Evolutionary conservation across 2,329 filamentous ascomycete genomes (phyloP), one percentile per base, ranked within the genome.

Genomic region (Incumbomyces lentus): DNA sequence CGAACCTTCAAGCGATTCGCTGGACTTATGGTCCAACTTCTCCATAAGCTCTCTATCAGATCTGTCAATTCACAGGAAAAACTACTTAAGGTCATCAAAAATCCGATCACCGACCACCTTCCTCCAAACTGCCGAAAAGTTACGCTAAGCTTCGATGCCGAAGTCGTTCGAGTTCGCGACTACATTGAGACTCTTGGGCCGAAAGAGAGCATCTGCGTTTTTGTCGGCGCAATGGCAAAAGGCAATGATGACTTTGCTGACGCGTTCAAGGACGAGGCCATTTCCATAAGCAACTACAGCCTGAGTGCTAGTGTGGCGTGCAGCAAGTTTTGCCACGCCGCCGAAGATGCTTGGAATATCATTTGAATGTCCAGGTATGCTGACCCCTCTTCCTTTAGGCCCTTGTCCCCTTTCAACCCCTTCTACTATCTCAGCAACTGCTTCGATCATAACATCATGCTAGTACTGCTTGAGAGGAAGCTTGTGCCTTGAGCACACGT

Each of bases 1-100:
- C 82, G 92, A 67, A 98, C 92, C 1, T 98, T 98, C 70, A 98
- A 98, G 76, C 88, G 92, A 34, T 98, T 98, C 60, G 92, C 92
- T 38, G 92, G 92, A 69, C 73, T 98, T 51, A 98, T 98, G 92
- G 92, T 98, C 46, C 92, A 98, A 70, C 76, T 98, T 32, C 79
- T 98, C 37, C 92, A 98, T 68, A 84, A 89, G 49, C 79, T 96
- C 35, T 94, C 90, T 36, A 98, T 98, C 61, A 84, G 92, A 55
- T 95, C 90, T 33, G 94, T 90, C 55, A 93, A 90, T 55, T 96
- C 90, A 3, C 88, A 95, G 63, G 92, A 98, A 69, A 98, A 96
- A 71, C 80, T 98, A 19, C 76, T 98, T 49, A 90, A 92, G 58
- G 92, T 98, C 58, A 95, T 98, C 67, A 88, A 92, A 68, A 96